Conservation (phyloP, 1,139 yeast genomes). For the Lodderomyces beijingensis region DNA sequence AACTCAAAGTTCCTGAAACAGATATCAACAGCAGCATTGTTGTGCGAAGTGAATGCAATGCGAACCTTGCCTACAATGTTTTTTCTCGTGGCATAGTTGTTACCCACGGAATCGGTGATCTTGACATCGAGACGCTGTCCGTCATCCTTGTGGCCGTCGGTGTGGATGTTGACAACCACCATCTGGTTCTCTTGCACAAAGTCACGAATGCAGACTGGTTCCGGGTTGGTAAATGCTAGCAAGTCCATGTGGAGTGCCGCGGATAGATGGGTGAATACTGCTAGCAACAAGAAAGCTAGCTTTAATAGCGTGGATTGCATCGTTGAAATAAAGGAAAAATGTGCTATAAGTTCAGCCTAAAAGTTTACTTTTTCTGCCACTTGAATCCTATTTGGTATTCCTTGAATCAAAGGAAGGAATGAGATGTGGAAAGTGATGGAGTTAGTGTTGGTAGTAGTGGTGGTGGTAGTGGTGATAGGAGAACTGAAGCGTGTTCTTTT, state of each 20-base stretch:
- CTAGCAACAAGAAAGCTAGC: too few relatives aligned
- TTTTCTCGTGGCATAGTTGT: conserved; percentile 63
- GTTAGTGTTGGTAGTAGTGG: too few relatives aligned
- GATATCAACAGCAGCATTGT: conserved; percentile 82
- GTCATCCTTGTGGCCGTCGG: conserved; percentile 74
- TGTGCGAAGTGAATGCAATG: conserved; percentile 80
- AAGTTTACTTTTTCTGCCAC: too few relatives aligned
- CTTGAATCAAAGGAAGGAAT: too few relatives aligned
- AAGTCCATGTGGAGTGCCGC: conserved; percentile 39
- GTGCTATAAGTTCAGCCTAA: too few relatives aligned
- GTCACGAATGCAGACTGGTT: conserved; percentile 75
- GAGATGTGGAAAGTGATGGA: too few relatives aligned
- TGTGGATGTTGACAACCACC: conserved; percentile 75
- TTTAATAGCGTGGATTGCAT: too few relatives aligned
- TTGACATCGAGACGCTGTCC: conserved; percentile 71
- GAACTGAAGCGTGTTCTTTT: too few relatives aligned
- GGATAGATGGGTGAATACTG: conserved; percentile 19
- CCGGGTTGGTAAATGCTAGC: conserved; percentile 31
- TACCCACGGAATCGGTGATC: conserved; percentile 64
- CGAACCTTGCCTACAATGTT: conserved; percentile 62
- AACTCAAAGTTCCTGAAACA: conserved; percentile 73
- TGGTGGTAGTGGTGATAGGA: too few relatives aligned
- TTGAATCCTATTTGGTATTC: too few relatives aligned
- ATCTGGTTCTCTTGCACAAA: conserved; percentile 79
- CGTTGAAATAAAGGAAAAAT: too few relatives aligned